A percentile compares a stretch with the other conserved stretches of the same genome.
These are phyloP conservation scores for Alternaria arbusti DNA, from an alignment of 2,329 filamentous ascomycete species.

Conservation along the genomic window DNA sequence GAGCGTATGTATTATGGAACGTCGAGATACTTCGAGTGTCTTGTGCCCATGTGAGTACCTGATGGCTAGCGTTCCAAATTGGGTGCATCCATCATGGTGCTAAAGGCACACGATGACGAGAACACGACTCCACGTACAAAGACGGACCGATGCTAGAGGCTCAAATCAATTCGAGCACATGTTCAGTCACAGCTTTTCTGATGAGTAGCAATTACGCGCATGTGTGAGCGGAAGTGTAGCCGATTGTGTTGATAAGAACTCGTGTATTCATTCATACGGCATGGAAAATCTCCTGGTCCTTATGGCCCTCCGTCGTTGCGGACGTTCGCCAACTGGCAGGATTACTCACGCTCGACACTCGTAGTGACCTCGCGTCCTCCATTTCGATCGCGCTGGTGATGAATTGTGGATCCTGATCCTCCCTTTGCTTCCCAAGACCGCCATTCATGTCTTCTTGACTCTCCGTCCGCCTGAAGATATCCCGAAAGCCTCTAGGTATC, in stretches of 20 bases:
- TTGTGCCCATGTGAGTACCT: conserved; percentile 22
- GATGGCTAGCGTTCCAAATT: conserved; percentile 21
- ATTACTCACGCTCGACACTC: conserved; percentile 14
- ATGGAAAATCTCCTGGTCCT: conserved; percentile 17
- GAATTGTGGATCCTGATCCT: conserved; percentile 23
- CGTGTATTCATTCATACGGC: conserved; percentile 10
- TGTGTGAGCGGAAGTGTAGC: conserved; percentile 4
- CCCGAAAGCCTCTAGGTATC: conserved; percentile 19
- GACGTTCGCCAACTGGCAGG: conserved; percentile 19
- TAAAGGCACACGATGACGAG: conserved; percentile 1
- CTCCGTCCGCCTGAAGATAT: conserved; percentile 23
- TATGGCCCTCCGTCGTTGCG: conserved; percentile 11
- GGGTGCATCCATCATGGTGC: conserved; percentile 33
- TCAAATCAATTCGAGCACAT: neutral
- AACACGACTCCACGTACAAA: neutral
- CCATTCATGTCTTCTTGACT: conserved; percentile 32
- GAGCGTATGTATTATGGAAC: neutral
- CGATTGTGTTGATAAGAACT: neutral
- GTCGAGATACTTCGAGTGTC: neutral
- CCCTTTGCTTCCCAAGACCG: conserved; percentile 20
- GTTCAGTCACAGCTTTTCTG: neutral
- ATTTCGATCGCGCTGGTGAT: conserved; percentile 36
- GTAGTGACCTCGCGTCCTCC: conserved; percentile 21
- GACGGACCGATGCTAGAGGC: neutral
- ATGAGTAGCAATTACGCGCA: neutral